Evolutionary conservation across 495 filamentous ascomycete species (phyloP), one percentile per base, ranked within the genome.

Genomic region (Podospora sp.): DNA sequence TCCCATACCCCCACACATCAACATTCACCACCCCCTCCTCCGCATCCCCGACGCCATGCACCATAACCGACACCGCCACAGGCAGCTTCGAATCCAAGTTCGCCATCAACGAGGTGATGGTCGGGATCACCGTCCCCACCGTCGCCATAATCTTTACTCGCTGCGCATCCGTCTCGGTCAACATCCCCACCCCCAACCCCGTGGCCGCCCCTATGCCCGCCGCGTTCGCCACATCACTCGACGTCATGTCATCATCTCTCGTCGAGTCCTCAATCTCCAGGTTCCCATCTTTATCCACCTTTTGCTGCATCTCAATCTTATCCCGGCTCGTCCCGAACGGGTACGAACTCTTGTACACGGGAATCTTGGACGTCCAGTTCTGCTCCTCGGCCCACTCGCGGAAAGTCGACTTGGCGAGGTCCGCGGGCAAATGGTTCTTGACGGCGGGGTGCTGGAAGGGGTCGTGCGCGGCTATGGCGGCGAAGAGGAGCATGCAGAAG

Each of bases 241-340:
- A 11, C 21, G 56, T 59, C 21, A 27, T 25, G 1, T 59, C 56
- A 1, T 59, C 56, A 21, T 59, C 56, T 8, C 56, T 18, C 11
- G 56, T 59, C 21, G 12, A 18, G 22, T 27, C 56, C 56, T 59
- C 56, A 5, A 59, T 27, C 21, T 33, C 18, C 6, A 59, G 21
- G 1, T 18, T 26, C 16, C 56, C 56, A 9, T 59, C 21, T 8
- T 27, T 33, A 33, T 22, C 36, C 12, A 46, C 35, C 59, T 21
- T 62, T 4, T 62, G 59, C 11, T 62, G 18, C 59, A 62, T 62
- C 18, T 21, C 33, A 25, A 36, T 33, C 18, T 20, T 62, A 33
- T 62, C 59, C 12, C 59, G 9, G 35, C 59, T 62, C 4, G n/a
- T 26, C 18, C 59, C 59, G 20, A 62, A 62, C 36, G 59, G 59